Percentiles rank a stretch among this genome's conserved stretches.
Conservation (phyloP, 805 yeast genomes). For the Pichia kluyveri region DNA sequence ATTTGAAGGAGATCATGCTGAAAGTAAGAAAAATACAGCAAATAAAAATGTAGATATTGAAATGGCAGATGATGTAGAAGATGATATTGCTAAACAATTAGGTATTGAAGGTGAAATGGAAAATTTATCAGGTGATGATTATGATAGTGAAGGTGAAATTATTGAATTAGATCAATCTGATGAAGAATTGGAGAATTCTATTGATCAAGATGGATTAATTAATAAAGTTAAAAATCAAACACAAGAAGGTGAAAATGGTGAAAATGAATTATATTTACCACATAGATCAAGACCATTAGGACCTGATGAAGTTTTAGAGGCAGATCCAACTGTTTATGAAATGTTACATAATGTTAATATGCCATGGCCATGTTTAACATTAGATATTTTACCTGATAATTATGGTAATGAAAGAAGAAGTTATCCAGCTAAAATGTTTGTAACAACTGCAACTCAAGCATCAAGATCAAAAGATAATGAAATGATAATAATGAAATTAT, state of each 20-base stretch:
- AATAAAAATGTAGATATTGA: constrained; percentile 15
- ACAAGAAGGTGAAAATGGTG: constrained; percentile 15
- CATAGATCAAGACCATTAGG: constrained; percentile 85
- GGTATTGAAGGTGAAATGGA: constrained; percentile 66
- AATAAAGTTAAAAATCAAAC: constrained; percentile 35
- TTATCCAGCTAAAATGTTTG: constrained; percentile 79
- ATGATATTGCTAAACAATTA: constrained; percentile 34
- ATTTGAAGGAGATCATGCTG: constrained; percentile 6
- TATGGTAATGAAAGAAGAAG: constrained; percentile 83
- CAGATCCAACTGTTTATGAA: constrained; percentile 92
- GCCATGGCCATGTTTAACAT: constrained; percentile 95
- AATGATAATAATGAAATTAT: constrained; percentile 71
- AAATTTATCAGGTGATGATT: constrained; percentile 84
- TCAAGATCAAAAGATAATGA: constrained; percentile 81
- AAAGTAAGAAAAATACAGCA: constrained; percentile 9
- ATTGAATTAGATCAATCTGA: constrained; percentile 65
- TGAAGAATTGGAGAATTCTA: constrained; percentile 36
- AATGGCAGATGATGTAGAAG: constrained; percentile 29
- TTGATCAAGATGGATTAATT: constrained; percentile 57
- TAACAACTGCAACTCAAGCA: constrained; percentile 94
- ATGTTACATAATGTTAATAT: constrained; percentile 90
- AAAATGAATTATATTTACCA: constrained; percentile 62
- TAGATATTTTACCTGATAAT: constrained; percentile 80
- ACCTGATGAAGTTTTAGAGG: constrained; percentile 91
- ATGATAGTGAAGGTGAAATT: constrained; percentile 84